A percentile compares a stretch with the other conserved stretches of the same genome.
phyloP scores from a whole-genome alignment of 129 eudicot genomes.

The Mikania micrantha region DNA sequence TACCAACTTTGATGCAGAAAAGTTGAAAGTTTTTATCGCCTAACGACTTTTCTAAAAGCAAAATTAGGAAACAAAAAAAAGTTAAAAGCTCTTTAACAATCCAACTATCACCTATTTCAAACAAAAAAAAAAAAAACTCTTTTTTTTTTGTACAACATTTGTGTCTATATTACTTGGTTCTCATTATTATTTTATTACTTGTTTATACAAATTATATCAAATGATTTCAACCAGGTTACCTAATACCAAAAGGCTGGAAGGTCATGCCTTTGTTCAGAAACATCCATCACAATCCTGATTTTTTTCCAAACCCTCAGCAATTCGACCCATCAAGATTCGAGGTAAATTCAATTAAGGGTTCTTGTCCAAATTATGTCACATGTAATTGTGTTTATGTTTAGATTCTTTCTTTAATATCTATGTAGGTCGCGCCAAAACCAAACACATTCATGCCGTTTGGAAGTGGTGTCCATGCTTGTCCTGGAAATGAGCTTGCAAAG shows the following conservation, averaged over 20 bases:
- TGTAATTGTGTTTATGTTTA: neutral
- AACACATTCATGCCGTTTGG: slow-evolving; percentile 93
- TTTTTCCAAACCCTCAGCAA: slow-evolving; percentile 57
- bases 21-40: too few species aligned
- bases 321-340: slow-evolving; percentile 82
- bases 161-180: neutral
- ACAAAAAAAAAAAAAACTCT: too few species aligned
- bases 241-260: slow-evolving; percentile 95
- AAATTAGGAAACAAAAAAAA: too few species aligned
- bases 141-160: neutral
- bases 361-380: neutral
- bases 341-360: slow-evolving; percentile 23
- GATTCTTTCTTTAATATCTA: neutral
- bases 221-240: slow-evolving; percentile 49
- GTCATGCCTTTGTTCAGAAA: slow-evolving; percentile 90
- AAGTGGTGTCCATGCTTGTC: slow-evolving; percentile 82
- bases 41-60: too few species aligned
- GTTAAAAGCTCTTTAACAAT: too few species aligned
- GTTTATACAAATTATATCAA: slow-evolving; percentile 16
- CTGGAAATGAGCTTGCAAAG: slow-evolving; percentile 85
- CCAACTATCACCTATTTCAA: too few species aligned
- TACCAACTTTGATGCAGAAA: too few species aligned
- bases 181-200: too few species aligned
- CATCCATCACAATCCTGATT: slow-evolving; percentile 84
- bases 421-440: slow-evolving; percentile 62